Base-by-base conservation (phyloP, 306 rosid species). In the Vigna hirtella region DNA sequence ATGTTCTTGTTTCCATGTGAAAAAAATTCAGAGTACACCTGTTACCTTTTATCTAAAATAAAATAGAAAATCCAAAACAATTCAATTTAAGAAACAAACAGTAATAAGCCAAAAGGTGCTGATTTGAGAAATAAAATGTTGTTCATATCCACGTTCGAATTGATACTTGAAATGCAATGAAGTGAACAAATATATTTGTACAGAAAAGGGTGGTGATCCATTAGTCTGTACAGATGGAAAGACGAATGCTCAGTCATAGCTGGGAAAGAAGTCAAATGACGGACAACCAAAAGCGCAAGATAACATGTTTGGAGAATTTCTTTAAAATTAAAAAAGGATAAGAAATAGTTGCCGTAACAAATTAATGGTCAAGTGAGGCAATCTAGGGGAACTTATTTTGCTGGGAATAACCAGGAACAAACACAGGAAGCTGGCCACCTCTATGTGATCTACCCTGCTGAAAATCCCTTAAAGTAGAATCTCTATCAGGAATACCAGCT, bases 341-440 rank as follows among this genome's bases (percentile, higher is more conserved):
- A 77, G 51, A 63, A 68, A 66, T 12, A 43, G 72, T 68, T 52
- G 81, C 43, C 38, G 73, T 79, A 11, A 62, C 26, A 36, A 66
- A 76, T 67, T 51, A 64, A 68, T 77, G 79, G 70, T 51, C 24
- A 28, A 24, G 11, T 34, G 50, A 32, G 74, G 82, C 57, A 79
- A 51, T 79, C 79, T 71, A 76, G 45, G 90, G 57, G 68, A 79
- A 92, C 74, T 87, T 82, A 75, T 74, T 84, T 83, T 81, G 89
- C 58, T 83, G 87, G 56, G 89, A 81, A 77, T 87, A 83, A 56
- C 95, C 81, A 2, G 95, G 93, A 77, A 86, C 88, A 76, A 92
- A 92, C 82, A 92, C 96, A 0, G 96, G 96, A 66, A 92, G 91
- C 83, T 89, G 93, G 65, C 83, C 89, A 65, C 90, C 96, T 56